phyloP scores from a whole-genome alignment of 768 basidiomycete genomes.

The Tremella fuciformis region DNA sequence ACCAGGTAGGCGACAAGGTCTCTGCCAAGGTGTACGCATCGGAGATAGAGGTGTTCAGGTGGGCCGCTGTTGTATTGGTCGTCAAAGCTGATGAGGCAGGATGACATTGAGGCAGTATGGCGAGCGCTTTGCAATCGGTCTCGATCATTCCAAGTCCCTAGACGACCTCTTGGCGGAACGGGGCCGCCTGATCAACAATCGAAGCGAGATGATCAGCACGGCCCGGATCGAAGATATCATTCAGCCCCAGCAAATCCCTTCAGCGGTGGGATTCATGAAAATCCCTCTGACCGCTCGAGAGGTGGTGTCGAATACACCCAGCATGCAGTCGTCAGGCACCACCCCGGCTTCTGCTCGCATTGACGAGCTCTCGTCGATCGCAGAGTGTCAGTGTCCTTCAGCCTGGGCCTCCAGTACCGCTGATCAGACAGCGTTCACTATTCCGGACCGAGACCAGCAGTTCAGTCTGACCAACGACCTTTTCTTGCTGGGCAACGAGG shows the following conservation, averaged over 20 bases:
- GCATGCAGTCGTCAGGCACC: not conserved
- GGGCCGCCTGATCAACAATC: not conserved
- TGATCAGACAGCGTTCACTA: too few species aligned
- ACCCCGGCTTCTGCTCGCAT: not conserved
- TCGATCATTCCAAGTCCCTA: not conserved
- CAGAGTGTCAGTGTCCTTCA: too few species aligned
- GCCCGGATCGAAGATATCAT: not conserved
- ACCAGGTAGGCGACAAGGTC: not conserved
- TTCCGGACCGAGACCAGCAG: too few species aligned
- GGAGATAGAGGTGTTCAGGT: constrained; percentile 2
- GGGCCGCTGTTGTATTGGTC: not conserved
- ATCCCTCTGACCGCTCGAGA: not conserved
- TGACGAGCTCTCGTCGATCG: too few species aligned
- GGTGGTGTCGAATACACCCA: not conserved
- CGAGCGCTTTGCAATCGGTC: constrained; percentile 2
- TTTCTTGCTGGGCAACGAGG: not conserved
- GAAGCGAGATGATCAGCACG: not conserved
- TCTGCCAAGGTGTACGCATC: not conserved
- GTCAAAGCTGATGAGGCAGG: not conserved
- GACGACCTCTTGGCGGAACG: not conserved
- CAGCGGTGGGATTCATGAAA: constrained; percentile 1
- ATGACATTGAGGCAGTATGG: constrained; percentile 1
- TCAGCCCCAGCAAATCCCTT: not conserved
- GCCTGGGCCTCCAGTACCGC: too few species aligned
- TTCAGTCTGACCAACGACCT: too few species aligned